Evolutionary conservation across 805 yeast genomes (phyloP), one percentile per base, ranked within the genome.

Genomic region (Danielozyma ontarioensis): DNA sequence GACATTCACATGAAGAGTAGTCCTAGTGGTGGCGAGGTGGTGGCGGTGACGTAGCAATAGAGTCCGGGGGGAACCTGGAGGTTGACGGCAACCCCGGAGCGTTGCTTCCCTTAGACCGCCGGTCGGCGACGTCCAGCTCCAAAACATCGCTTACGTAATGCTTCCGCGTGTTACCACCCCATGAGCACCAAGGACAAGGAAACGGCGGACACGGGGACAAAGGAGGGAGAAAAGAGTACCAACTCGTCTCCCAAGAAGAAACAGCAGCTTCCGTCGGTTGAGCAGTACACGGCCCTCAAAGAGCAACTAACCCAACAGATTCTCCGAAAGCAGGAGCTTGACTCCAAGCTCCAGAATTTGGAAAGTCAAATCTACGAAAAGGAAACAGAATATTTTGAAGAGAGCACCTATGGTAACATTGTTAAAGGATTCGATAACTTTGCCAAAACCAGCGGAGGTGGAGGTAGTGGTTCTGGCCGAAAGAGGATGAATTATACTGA

Each of bases 391-490:
- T 89, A 89, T 52, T 74, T 89, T 29, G 75, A 81, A 18, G 88
- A 83, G 33, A 76, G 86, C 37, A 57, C 68, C 18, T 74, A 74
- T 35, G 89, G 96, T 0, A 89, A 86, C 55, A 81, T 90, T 17
- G 83, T 87, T n/a, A 82, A 83, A 42, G 97, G 97, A 1, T 89
- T 88, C 48, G 96, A 89, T 31, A 82, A 77, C 46, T 83, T 84
- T 50, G 69, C 80, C 31, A 83, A 82, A 44, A 57, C 48, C 21
- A 43, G 47, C 15, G 40, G 54, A 19, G 55, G 62, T 3, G 46
- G 45, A 11, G 42, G 45, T 12, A 31, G 39, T 13, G 50, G 63
- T 17, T 47, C 69, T n/a, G 53, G 49, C 35, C 67, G 64, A 57
- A 69, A 72, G 50, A 67, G 76, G 58, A 62, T 73, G 38, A 53